Evolutionary conservation across 331 rosid genomes (phyloP).

Genomic region (Malus hybrid): DNA sequence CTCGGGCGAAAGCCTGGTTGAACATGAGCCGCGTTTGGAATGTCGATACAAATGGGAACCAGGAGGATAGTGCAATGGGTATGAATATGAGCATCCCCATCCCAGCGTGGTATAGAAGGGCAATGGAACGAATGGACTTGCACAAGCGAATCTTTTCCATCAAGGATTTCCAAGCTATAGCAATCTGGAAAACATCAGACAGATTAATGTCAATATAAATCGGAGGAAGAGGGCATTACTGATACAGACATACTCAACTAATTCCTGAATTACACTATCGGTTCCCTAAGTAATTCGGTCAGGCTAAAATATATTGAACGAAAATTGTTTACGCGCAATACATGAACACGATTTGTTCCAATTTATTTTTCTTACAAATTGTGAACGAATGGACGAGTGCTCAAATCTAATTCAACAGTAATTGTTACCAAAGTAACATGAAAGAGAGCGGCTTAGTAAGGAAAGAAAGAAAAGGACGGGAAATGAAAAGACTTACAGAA

Average conservation of each 20-base stretch:
- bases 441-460: neutral
- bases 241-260: neutral
- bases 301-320: neutral
- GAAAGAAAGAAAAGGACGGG: neutral
- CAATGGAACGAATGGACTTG: slow-evolving; percentile 83
- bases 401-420: no score
- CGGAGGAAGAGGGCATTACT: neutral
- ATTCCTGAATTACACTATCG: neutral
- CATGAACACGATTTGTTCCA: neutral
- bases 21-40: slow-evolving; percentile 96
- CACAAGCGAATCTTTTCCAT: slow-evolving; percentile 67
- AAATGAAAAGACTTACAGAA: slow-evolving; percentile 59
- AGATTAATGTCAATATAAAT: neutral
- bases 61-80: slow-evolving; percentile 70
- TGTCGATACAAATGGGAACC: slow-evolving; percentile 94
- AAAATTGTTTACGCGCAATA: neutral
- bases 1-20: slow-evolving; percentile 95
- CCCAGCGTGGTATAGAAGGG: slow-evolving; percentile 82
- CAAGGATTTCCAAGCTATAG: slow-evolving; percentile 86
- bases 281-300: neutral
- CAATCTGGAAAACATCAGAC: slow-evolving; percentile 49
- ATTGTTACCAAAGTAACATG: neutral
- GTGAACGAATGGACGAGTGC: no score
- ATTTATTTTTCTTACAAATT: no score
- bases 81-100: slow-evolving; percentile 93